Base-by-base conservation (phyloP, 1,139 yeast species). In the Yamadazyma kanchanaburiensis region DNA sequence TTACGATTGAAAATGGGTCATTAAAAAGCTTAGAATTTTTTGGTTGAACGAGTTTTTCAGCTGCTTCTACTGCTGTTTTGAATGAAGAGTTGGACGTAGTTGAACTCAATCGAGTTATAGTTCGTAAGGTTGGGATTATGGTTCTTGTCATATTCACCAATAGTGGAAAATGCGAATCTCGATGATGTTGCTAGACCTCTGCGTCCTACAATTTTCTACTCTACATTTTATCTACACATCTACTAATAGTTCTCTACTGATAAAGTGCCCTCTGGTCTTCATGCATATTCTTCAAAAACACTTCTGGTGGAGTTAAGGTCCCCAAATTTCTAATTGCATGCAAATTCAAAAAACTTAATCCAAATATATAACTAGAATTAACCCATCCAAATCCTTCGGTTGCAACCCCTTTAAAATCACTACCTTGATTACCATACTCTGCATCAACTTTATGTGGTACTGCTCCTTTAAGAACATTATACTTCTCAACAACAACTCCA, bases 361-460 rank as follows among this genome's bases (percentile, higher is more conserved):
- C 96, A 42, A 84, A 60, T 23, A 83, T 55, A 56, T 77, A 89
- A 48, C 91, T 80, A 6, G 96, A 84, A 62, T 89, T 89, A 37
- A 88, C 96, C 96, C 97, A 89, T 1, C 96, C 97, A 58, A 85
- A 85, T 1, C 98, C 98, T 61, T 94, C 97, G 10, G 86, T 82
- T 0, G 96, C 95, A 21, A 86, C 96, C 24, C 96, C 96, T 55
- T 85, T 82, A 53, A 88, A 86, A 38, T 81, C 95, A 3, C 84
- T 72, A 6, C 98, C 98, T 58, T 91, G 98, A 55, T 91, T 91
- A 14, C 98, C 98, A 57, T 91, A 91, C 55, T 91, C 98, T 0
- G 97, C 97, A 45, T 84, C 87, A 14, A 91, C 97, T 41, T 80
- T 75, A 54, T 91, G 97, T 1, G 97, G 95, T 42, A 82, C 88